These are phyloP conservation scores for Populus simonii DNA, from an alignment of 345 rosid genomes.

Conservation along the genomic window DNA sequence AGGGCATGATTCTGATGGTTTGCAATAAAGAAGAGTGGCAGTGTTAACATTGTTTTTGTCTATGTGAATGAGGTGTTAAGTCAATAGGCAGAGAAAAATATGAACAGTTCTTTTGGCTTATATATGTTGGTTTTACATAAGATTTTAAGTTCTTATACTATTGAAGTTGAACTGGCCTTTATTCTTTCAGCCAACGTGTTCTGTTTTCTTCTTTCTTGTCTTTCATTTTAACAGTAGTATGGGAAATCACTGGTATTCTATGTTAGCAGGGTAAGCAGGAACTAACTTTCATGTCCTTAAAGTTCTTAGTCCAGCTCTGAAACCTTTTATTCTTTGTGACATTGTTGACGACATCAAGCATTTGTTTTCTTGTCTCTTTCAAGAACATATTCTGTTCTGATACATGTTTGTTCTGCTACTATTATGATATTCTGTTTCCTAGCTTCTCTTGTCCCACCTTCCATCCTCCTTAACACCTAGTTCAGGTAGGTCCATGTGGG, in stretches of 20 bases:
- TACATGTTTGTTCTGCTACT: not conserved
- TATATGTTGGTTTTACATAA: too few relatives aligned
- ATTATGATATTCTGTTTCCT: not conserved
- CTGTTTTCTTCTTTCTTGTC: not conserved
- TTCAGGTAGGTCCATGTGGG: not conserved
- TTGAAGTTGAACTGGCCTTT: not conserved
- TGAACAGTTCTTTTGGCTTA: not conserved
- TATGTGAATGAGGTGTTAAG: not conserved
- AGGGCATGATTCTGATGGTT: not conserved
- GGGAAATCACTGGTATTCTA: not conserved
- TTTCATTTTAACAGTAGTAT: not conserved
- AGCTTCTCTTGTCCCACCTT: not conserved
- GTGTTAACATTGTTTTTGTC: not conserved
- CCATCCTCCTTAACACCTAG: not conserved
- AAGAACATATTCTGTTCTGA: not conserved
- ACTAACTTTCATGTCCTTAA: not conserved
- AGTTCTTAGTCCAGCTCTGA: not conserved
- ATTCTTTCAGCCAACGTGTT: not conserved
- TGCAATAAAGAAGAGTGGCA: not conserved
- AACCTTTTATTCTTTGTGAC: not conserved
- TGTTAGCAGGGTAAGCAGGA: not conserved
- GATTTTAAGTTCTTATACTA: not conserved
- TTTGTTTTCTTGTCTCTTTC: not conserved
- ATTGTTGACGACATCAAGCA: too few relatives aligned
- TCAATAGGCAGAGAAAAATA: not conserved